Percentiles rank a stretch among this genome's conserved stretches.
Evolutionary conservation across 2,329 filamentous ascomycete genomes (phyloP).

Genomic region (Polychaeton citri): DNA sequence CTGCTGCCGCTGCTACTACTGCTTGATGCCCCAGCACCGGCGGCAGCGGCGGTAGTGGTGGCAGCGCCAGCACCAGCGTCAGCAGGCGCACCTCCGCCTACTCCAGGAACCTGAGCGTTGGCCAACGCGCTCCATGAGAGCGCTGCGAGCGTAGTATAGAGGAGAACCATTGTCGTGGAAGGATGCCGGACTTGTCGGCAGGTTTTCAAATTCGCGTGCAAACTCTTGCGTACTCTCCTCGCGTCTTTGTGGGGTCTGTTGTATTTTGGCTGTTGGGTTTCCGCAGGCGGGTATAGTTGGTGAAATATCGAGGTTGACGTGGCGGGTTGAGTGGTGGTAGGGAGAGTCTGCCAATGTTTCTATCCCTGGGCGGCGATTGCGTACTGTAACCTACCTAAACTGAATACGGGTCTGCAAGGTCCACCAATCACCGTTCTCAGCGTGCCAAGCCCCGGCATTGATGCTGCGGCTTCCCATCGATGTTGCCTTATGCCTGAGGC

Average conservation of each 20-base stretch:
- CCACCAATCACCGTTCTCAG: slow-evolving; percentile 1
- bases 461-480: not conserved
- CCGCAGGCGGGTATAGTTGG: too few species aligned
- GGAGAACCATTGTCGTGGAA: slow-evolving; percentile 8
- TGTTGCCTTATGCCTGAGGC: too few species aligned
- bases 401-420: not conserved
- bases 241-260: too few species aligned
- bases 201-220: too few species aligned
- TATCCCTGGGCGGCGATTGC: not conserved
- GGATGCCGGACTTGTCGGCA: too few species aligned
- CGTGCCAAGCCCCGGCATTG: too few species aligned
- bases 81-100: slow-evolving; percentile 1
- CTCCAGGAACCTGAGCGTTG: slow-evolving; percentile 5
- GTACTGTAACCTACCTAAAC: not conserved
- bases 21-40: not conserved
- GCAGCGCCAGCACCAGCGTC: not conserved
- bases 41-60: not conserved
- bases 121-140: slow-evolving; percentile 11
- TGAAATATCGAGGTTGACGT: too few species aligned
- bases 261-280: too few species aligned
- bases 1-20: slow-evolving; percentile 1
- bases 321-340: too few species aligned
- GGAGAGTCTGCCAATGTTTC: not conserved
- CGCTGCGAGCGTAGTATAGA: slow-evolving; percentile 16
- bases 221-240: too few species aligned